Conservation (phyloP, 1,284 basidiomycete genomes). For the Ganoderma leucocontextum region DNA sequence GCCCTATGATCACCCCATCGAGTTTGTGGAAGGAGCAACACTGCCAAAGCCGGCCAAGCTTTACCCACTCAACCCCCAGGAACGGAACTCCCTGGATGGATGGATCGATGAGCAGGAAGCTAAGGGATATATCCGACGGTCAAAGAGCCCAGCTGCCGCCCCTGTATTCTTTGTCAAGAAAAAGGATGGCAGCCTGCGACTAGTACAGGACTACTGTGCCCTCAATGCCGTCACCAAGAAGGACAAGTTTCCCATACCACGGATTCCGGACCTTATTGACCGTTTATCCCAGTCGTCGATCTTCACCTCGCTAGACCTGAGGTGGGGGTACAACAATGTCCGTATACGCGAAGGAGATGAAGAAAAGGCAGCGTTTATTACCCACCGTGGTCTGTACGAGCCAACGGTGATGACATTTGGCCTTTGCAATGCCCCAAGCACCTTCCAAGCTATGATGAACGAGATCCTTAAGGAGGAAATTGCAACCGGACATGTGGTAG, state of each 20-base stretch:
- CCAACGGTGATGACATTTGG: conserved; percentile 43
- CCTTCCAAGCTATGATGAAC: conserved; percentile 33
- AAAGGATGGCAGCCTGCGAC: conserved; percentile 41
- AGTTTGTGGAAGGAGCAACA: conserved; percentile 20
- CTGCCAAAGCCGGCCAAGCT: conserved; percentile 24
- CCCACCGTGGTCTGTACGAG: conserved; percentile 37
- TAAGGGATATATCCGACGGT: conserved; percentile 8
- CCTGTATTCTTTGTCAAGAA: conserved; percentile 51
- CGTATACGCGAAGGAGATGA: conserved; percentile 24
- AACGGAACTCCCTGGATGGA: conserved; percentile 29
- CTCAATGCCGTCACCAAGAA: conserved; percentile 39
- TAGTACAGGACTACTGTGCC: conserved; percentile 38
- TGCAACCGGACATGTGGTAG: conserved; percentile 6
- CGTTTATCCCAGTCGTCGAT: conserved; percentile 5
- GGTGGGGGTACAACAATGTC: conserved; percentile 23
- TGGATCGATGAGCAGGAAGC: conserved; percentile 12
- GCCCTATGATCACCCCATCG: conserved; percentile 30
- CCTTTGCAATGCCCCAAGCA: conserved; percentile 42
- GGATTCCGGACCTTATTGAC: conserved; percentile 10
- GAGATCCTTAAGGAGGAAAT: conserved; percentile 15
- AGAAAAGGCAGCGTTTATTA: conserved; percentile 25
- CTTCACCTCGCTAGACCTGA: conserved; percentile 18
- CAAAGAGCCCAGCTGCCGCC: conserved; percentile 33
- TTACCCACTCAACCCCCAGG: conserved; percentile 37
- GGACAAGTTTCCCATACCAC: conserved; percentile 20